A percentile compares a stretch with the other conserved stretches of the same genome.
phyloP scores from a whole-genome alignment of 768 basidiomycete species.

The Suillus brevipes region DNA sequence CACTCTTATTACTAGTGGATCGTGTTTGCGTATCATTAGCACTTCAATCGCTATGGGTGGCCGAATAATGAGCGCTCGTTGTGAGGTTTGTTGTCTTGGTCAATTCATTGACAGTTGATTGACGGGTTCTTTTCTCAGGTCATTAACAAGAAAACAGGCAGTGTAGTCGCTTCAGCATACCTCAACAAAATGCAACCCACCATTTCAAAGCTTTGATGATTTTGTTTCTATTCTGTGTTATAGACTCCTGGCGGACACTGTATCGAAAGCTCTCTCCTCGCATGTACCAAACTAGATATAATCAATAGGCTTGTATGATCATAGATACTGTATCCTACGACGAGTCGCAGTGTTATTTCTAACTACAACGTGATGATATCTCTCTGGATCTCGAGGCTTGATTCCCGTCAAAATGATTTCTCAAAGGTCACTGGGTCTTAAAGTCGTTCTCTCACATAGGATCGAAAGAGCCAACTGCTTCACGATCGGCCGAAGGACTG shows the following conservation, averaged over 20 bases:
- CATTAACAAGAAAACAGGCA: constrained; percentile 55
- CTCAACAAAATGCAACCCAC: constrained; percentile 74
- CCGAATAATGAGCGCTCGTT: constrained; percentile 68
- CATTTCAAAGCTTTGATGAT: constrained; percentile 44
- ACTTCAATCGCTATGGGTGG: constrained; percentile 68
- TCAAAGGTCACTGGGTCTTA: neutral
- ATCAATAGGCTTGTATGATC: neutral
- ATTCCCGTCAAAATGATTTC: neutral
- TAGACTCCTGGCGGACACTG: neutral
- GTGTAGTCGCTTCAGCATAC: constrained; percentile 64
- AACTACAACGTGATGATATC: neutral
- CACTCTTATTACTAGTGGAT: constrained; percentile 44
- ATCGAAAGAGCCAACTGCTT: neutral
- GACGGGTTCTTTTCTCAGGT: constrained; percentile 40
- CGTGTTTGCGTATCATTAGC: constrained; percentile 57
- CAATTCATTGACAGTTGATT: constrained; percentile 1
- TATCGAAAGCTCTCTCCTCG: constrained; percentile 1
- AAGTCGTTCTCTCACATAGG: neutral
- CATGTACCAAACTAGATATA: neutral
- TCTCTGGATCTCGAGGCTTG: neutral
- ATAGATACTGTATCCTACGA: constrained; percentile 1
- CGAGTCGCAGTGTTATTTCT: neutral
- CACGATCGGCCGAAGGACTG: neutral
- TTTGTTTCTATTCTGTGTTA: constrained; percentile 8
- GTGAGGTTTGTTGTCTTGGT: constrained; percentile 51